Base-by-base conservation (phyloP, 2,329 filamentous ascomycete species). In the Helminthosporium solani region DNA sequence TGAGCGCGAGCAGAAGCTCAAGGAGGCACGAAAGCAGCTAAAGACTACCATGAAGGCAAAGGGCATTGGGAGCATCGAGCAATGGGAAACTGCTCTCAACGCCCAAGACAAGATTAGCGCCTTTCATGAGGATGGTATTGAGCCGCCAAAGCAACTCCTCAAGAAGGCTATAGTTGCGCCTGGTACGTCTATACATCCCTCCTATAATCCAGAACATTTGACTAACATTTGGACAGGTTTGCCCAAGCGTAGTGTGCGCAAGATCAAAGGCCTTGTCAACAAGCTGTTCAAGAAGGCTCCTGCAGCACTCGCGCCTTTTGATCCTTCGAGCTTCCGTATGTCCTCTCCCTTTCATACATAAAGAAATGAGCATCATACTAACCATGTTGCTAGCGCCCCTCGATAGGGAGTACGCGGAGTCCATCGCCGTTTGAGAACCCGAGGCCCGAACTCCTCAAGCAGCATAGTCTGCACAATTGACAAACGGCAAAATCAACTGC, bases 1-100 rank as follows among this genome's bases (percentile, higher is more conserved):
- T 27, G 23, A 46, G 19, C 40, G 53, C 0, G 9, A 54, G 14
- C 12, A 9, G 2, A 47, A 46, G 5, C 49, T 52, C 1, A 33
- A 42, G 19, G 33, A 19, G 28, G 19, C 16, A 16, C 33, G 34
- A 23, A 25, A 31, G 31, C 25, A 15, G 3, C 15, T 31, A 3
- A 45, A 40, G 14, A 28, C 25, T 31, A 35, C 7, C 7, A 14
- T 16, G 7, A 35, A 35, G 33, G 14, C n/a, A 5, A 16, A 18
- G 7, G 3, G 14, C 6, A n/a, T 31, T n/a, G 14, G 14, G 6
- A 31, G 14, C 12, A 3, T 31, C 5, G 9, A 6, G 4, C 28
- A 14, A 6, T 31, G 8, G 28, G 28, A 31, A n/a, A 14, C 8
- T 12, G 28, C 14, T 5, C 28, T 31, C 9, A 31, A n/a, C 12